Evolutionary conservation across 1,139 yeast genomes (phyloP), one percentile per base, ranked within the genome.

Genomic region (Yamadazyma jaroonii): DNA sequence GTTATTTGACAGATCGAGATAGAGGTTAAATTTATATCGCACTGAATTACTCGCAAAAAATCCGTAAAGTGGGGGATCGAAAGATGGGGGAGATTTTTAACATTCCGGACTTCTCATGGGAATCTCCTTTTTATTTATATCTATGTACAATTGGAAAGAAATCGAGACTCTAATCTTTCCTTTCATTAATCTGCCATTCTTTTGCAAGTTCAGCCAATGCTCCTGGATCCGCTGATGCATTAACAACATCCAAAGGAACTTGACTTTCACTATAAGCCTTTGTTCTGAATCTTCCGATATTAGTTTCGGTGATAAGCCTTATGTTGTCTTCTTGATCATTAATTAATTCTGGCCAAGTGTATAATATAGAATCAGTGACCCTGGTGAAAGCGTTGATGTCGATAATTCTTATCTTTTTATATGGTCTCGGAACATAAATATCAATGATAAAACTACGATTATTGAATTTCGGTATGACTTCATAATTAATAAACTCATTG

Each of bases 171-270:
- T 17, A 17, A 17, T 25, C 27, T 4, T 4, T n/a, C 7, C 7
- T n/a, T 27, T 27, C 17, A 27, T 27, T n/a, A 11, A 11, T n/a
- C 29, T 50, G 47, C 87, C 89, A 83, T 45, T 79, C 74, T 38
- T 71, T 66, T 1, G 84, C 80, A 43, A 84, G 62, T 40, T 83
- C 88, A 14, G 74, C 77, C 76, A 84, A 78, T 1, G 79, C 69
- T 17, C 68, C 67, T 0, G 87, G 71, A 51, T 85, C 80, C 45
- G 78, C 56, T 22, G 87, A 72, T 1, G 97, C 96, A 56, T 88
- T 94, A 4, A 92, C 83, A 23, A 94, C 79, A 50, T 92, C 99
- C 37, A 77, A 69, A 0, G 99, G 98, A 2, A 92, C 96, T 52
- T 85, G 90, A 54, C 84, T 88, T 53, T 90, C 96, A 3, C 95